Conservation (phyloP, 371 early-diverging fungal genomes). For the Mucor indicus region DNA sequence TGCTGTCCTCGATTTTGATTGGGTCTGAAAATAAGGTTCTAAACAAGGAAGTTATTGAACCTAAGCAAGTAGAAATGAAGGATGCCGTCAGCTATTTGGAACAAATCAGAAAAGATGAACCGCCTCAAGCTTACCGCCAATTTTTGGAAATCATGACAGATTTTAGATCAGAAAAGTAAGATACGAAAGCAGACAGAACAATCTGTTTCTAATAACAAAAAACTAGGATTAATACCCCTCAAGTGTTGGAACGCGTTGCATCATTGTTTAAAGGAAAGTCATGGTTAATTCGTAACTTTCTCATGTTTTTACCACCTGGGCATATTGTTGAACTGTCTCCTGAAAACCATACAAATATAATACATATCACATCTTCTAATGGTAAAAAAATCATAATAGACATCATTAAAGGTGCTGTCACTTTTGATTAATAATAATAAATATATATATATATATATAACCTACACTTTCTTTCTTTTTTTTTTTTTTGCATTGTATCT, state of each 20-base stretch:
- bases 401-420: slow-evolving; percentile 20
- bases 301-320: slow-evolving; percentile 35
- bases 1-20: slow-evolving; percentile 6
- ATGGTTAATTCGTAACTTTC: slow-evolving; percentile 28
- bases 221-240: slow-evolving; percentile 31
- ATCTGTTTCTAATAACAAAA: background rate
- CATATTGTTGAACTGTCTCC: slow-evolving; percentile 28
- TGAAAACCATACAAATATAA: slow-evolving; percentile 18
- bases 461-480: too few relatives aligned
- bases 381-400: slow-evolving; percentile 30
- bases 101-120: slow-evolving; percentile 18
- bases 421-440: slow-evolving; percentile 12
- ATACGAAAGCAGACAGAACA: background rate
- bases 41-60: slow-evolving; percentile 3
- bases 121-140: slow-evolving; percentile 17
- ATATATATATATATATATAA: background rate
- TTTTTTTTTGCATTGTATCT: too few relatives aligned
- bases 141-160: slow-evolving; percentile 32
- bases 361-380: slow-evolving; percentile 26
- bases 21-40: background rate
- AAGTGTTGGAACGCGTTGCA: slow-evolving; percentile 34
- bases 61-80: slow-evolving; percentile 20
- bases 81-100: slow-evolving; percentile 30
- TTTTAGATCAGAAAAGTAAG: slow-evolving; percentile 28
- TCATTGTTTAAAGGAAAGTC: slow-evolving; percentile 30